Conservation (phyloP, 2,329 filamentous ascomycete genomes). For the Emergomyces africanus region DNA sequence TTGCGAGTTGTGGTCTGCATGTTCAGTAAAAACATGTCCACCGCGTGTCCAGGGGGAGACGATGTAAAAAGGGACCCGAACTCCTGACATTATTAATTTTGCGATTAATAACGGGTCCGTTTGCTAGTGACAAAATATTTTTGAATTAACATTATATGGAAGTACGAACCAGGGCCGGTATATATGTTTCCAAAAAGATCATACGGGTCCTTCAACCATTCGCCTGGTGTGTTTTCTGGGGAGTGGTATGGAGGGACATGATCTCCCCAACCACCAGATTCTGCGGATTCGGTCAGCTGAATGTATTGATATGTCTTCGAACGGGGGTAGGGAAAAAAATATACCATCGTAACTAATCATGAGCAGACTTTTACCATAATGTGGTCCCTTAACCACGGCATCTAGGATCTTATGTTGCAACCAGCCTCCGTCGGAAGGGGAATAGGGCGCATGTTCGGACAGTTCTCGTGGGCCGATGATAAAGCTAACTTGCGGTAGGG, state of each 20-base stretch:
- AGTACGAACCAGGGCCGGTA: conserved; percentile 26
- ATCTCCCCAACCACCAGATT: conserved; percentile 44
- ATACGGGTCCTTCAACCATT: conserved; percentile 40
- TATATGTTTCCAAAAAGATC: conserved; percentile 31
- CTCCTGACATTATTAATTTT: conserved; percentile 19
- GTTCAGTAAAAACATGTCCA: conserved; percentile 42
- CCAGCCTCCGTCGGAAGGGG: conserved; percentile 43
- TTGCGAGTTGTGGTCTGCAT: conserved; percentile 43
- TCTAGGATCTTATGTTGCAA: conserved; percentile 41
- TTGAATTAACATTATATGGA: not conserved
- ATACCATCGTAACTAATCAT: conserved; percentile 40
- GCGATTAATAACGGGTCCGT: not conserved
- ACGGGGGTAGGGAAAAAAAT: not conserved
- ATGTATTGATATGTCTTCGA: not conserved
- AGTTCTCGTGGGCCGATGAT: conserved; percentile 39
- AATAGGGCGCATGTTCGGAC: conserved; percentile 42
- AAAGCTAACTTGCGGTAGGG: conserved; percentile 39
- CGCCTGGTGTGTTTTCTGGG: conserved; percentile 37
- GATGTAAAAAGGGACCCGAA: conserved; percentile 43
- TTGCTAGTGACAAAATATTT: not conserved
- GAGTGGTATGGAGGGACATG: conserved; percentile 42
- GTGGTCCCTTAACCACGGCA: conserved; percentile 37
- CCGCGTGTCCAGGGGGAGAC: conserved; percentile 45
- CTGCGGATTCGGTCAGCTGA: conserved; percentile 14
- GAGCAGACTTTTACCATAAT: conserved; percentile 37